phyloP scores from a whole-genome alignment of 2,329 filamentous ascomycete genomes.

The Mollisia scopiformis region DNA sequence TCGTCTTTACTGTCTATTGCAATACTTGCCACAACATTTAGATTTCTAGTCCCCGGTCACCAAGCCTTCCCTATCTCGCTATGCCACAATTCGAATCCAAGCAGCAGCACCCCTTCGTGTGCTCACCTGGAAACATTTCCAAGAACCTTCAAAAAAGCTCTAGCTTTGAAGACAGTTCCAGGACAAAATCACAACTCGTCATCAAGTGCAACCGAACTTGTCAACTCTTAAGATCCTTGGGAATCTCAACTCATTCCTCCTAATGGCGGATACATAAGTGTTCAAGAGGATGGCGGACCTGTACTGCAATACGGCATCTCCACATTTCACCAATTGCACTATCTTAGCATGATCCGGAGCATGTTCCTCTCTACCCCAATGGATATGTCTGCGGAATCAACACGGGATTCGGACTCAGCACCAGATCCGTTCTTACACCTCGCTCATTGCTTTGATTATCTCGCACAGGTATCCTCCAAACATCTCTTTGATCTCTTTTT shows the following conservation, averaged over 20 bases:
- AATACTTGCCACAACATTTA: too few species aligned
- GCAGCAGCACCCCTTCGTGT: too few species aligned
- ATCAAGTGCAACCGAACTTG: too few species aligned
- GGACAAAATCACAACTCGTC: too few species aligned
- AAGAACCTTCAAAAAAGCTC: too few species aligned
- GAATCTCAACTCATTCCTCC: background rate
- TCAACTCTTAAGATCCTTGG: too few species aligned
- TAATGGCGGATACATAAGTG: background rate
- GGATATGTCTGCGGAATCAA: background rate
- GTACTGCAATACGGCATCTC: background rate
- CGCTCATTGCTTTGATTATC: background rate
- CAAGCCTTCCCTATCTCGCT: too few species aligned
- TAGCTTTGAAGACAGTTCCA: too few species aligned
- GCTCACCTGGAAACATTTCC: too few species aligned
- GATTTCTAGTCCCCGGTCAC: too few species aligned
- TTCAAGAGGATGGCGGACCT: background rate
- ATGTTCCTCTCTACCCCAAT: background rate
- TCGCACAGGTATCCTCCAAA: background rate
- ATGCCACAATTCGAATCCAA: too few species aligned
- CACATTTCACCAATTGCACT: background rate
- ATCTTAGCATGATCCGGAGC: background rate
- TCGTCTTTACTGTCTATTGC: too few species aligned
- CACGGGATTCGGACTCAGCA: background rate
- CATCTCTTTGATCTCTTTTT: background rate
- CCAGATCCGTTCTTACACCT: background rate